A percentile compares a stretch with the other conserved stretches of the same genome.
Conservation (phyloP, 352 stramenopile genomes). For the Phytopythium cucurbitacearum region DNA sequence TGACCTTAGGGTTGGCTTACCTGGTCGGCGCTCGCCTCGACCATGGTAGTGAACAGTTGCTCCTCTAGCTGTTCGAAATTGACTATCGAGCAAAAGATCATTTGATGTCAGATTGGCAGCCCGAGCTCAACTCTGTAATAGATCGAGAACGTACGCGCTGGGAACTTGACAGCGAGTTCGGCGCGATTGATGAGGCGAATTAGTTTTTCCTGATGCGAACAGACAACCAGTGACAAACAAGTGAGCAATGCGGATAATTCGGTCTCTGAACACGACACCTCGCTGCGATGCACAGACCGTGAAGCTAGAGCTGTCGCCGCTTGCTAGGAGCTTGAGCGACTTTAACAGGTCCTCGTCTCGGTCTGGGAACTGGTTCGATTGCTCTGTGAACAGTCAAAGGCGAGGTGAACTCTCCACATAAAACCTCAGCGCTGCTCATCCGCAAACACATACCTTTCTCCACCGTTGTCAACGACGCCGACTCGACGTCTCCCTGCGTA, state of each 20-base stretch:
- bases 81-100: conserved; percentile 19
- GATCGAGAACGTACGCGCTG: conserved; percentile 28
- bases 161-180: conserved; percentile 77
- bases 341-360: conserved; percentile 74
- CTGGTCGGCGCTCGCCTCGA: conserved; percentile 54
- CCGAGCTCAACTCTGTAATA: too few species aligned
- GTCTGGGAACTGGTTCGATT: conserved; percentile 82
- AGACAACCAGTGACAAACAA: neutral
- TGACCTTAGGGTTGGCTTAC: conserved; percentile 9
- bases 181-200: conserved; percentile 80
- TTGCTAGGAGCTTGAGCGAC: conserved; percentile 63
- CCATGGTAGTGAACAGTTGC: conserved; percentile 68
- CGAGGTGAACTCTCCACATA: neutral
- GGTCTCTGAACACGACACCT: too few species aligned
- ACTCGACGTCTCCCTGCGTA: conserved; percentile 54
- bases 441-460: conserved; percentile 44
- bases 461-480: conserved; percentile 76
- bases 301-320: conserved; percentile 70
- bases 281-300: conserved; percentile 28
- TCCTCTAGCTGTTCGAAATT: conserved; percentile 86
- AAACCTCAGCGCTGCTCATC: neutral
- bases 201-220: conserved; percentile 61
- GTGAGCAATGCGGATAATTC: neutral
- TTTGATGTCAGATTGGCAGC: too few species aligned
- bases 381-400: conserved; percentile 26